phyloP scores from a whole-genome alignment of 2,329 filamentous ascomycete species.

The Aspergillus sp. region DNA sequence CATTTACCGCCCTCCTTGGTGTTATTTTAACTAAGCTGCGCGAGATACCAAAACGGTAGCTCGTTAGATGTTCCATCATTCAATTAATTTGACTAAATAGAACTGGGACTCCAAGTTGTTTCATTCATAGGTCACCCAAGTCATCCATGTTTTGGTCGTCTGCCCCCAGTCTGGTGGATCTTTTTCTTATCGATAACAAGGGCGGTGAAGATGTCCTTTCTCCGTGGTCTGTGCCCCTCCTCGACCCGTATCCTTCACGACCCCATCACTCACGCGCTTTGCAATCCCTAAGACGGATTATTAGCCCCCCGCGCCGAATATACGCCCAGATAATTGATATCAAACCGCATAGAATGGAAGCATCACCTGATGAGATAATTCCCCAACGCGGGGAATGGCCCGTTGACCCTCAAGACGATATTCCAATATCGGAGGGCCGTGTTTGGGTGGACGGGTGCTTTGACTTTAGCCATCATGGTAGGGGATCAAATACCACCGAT shows the following conservation, averaged over 20 bases:
- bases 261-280: neutral
- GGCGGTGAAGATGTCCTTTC: neutral
- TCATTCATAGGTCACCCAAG: too few relatives aligned
- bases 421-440: constrained; percentile 63
- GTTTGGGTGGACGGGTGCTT: constrained; percentile 99
- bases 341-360: constrained; percentile 14
- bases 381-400: constrained; percentile 61
- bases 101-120: too few relatives aligned
- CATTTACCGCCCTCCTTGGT: too few relatives aligned
- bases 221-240: neutral
- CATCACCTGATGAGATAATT: constrained; percentile 37
- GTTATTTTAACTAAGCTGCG: too few relatives aligned
- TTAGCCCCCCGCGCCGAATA: neutral
- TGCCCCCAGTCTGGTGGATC: too few relatives aligned
- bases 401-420: constrained; percentile 63
- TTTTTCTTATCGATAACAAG: neutral
- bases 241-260: neutral
- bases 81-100: too few relatives aligned
- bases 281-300: neutral
- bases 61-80: too few relatives aligned
- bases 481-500: constrained; percentile 16
- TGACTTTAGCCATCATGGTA: constrained; percentile 97
- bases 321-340: neutral
- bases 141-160: too few relatives aligned
- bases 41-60: too few relatives aligned